phyloP scores from a whole-genome alignment of 257 asterid genomes.

The Fraxinus quadrangulata region DNA sequence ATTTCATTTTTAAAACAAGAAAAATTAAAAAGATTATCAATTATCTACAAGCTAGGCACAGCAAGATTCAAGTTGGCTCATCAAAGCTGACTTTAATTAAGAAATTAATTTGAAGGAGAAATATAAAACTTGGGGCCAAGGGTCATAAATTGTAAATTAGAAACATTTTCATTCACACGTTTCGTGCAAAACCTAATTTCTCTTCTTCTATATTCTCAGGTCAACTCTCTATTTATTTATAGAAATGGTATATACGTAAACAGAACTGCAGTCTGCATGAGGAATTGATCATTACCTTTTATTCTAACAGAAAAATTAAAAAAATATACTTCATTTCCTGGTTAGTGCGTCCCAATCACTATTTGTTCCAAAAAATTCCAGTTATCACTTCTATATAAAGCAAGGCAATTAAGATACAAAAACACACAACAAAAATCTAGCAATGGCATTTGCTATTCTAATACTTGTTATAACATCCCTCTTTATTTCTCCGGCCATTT shows the following conservation, averaged over 20 bases:
- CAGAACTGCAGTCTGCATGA: not conserved
- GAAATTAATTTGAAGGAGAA: not conserved
- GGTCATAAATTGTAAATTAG: not conserved
- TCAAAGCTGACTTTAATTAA: not conserved
- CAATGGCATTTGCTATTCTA: slow-evolving; percentile 30
- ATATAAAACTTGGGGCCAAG: not conserved
- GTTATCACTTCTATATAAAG: slow-evolving; percentile 32
- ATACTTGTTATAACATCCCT: slow-evolving; percentile 27
- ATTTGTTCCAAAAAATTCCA: not conserved
- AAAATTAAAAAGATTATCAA: not conserved
- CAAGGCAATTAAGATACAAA: slow-evolving; percentile 11
- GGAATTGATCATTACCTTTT: not conserved
- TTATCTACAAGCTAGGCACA: not conserved
- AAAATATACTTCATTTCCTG: not conserved
- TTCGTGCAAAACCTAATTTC: not conserved
- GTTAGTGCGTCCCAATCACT: not conserved
- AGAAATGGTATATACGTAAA: not conserved
- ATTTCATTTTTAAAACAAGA: not conserved
- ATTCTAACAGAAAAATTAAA: not conserved
- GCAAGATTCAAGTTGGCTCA: not conserved
- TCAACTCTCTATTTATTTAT: not conserved
- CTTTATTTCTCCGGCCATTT: slow-evolving; percentile 38
- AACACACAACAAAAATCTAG: slow-evolving; percentile 17
- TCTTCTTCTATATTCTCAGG: not conserved
- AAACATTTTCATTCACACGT: not conserved